A percentile compares a stretch with the other conserved stretches of the same genome.
Conservation (phyloP, 352 stramenopile species). For the Phytophthora ramorum region DNA sequence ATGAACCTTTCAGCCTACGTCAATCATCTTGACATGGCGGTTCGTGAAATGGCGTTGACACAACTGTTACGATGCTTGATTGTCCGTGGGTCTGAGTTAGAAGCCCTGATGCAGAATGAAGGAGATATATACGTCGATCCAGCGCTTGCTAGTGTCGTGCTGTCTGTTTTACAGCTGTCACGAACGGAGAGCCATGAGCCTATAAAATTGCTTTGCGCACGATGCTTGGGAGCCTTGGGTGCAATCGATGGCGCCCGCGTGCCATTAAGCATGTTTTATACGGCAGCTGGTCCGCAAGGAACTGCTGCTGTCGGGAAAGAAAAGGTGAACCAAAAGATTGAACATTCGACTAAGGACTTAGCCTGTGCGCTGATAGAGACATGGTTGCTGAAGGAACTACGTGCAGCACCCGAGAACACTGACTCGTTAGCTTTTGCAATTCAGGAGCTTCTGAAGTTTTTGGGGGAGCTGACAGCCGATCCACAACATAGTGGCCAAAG, state of each 20-base stretch:
- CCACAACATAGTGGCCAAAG: conserved; percentile 78
- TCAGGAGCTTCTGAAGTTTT: conserved; percentile 86
- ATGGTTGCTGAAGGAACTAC: conserved; percentile 84
- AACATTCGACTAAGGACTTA: conserved; percentile 83
- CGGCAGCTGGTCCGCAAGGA: conserved; percentile 33
- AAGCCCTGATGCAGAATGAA: conserved; percentile 74
- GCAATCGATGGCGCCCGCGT: conserved; percentile 85
- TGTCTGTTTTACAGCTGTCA: conserved; percentile 74
- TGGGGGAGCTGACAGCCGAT: conserved; percentile 76
- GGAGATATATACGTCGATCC: conserved; percentile 71
- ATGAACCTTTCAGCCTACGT: conserved; percentile 63
- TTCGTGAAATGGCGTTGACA: conserved; percentile 78
- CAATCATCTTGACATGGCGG: conserved; percentile 80
- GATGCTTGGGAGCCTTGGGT: conserved; percentile 78
- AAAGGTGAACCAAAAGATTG: conserved; percentile 49
- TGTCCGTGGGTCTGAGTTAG: conserved; percentile 64
- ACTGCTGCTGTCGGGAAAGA: conserved; percentile 42
- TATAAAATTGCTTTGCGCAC: conserved; percentile 77
- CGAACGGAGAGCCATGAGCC: conserved; percentile 65
- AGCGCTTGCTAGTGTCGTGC: conserved; percentile 61
- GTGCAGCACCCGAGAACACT: conserved; percentile 84
- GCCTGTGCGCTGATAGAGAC: conserved; percentile 84
- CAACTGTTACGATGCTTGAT: conserved; percentile 76
- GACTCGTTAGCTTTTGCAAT: conserved; percentile 86
- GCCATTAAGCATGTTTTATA: conserved; percentile 71